Base-by-base conservation (phyloP, 495 filamentous ascomycete species). In the Aspergillus baeticus region DNA sequence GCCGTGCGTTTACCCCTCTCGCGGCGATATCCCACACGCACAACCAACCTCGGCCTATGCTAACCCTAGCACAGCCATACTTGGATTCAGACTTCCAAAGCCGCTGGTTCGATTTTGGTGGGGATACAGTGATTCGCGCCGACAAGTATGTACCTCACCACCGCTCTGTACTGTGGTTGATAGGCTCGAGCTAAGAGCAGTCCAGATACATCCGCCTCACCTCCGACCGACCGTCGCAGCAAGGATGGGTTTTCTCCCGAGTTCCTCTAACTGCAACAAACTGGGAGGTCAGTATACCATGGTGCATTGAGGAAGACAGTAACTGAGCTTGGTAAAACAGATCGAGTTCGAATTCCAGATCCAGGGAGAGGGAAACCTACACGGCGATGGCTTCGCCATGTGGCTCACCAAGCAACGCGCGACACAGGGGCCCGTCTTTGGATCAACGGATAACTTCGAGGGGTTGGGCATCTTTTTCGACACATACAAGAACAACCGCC, bases 401-500 rank as follows among this genome's bases (percentile, higher is more conserved):
- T 99, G 95, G 95, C 79, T 99, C 68, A 98, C 93, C 58, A 96
- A 96, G 70, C 85, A 96, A 71, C 88, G 95, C 54, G 93, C 85
- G 18, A 81, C 83, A 49, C 71, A 74, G 31, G 95, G 95, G 20
- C 84, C 87, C 14, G 95, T 99, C 18, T 99, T 99, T 67, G 95
- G 95, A 14, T 84, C 81, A 33, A 81, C 80, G 14, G 95, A 99
- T 72, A 82, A 83, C 43, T 99, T 98, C 62, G 94, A 98, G 65
- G 95, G 95, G 11, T 82, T 99, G 13, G 95, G 94, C 37, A 81
- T 99, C 66, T 97, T 99, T 81, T 86, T 99, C 76, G 95, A 99
- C 69, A 99, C 95, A 43, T 99, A 99, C 79, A 99, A 99, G 85
- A 99, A 99, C 77, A 96, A 96, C 77, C 85, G 95, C 15, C 95